Conservation (phyloP, 352 stramenopile species). For the Phytophthora chlamydospora region DNA sequence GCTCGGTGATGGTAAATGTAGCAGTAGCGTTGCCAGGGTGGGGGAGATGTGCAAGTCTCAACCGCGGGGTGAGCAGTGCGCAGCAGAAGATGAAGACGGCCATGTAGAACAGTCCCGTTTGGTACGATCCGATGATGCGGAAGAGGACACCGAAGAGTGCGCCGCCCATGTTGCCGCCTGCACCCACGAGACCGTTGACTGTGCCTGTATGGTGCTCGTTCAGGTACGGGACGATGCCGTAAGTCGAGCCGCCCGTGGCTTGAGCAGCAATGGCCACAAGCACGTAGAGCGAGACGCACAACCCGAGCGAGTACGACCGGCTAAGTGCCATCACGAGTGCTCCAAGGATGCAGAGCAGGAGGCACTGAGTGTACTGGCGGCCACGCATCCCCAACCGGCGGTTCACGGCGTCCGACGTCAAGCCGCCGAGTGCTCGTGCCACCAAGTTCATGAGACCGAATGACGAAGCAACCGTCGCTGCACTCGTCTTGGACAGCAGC, state of each 20-base stretch:
- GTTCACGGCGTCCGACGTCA: conserved; percentile 88
- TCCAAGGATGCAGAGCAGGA: conserved; percentile 78
- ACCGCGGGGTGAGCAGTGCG: conserved; percentile 48
- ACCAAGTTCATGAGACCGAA: conserved; percentile 97
- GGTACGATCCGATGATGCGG: conserved; percentile 43
- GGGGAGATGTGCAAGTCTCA: conserved; percentile 44
- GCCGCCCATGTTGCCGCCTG: conserved; percentile 71
- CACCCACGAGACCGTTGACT: conserved; percentile 69
- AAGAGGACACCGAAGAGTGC: conserved; percentile 79
- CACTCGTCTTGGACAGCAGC: conserved; percentile 58
- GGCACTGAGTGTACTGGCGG: conserved; percentile 87
- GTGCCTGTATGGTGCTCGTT: conserved; percentile 71
- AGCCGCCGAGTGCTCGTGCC: conserved; percentile 87
- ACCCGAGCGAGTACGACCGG: conserved; percentile 64
- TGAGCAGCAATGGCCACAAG: conserved; percentile 94
- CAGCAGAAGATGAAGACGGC: conserved; percentile 61
- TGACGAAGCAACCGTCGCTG: conserved; percentile 89
- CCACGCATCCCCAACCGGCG: conserved; percentile 86
- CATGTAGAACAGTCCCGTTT: conserved; percentile 54
- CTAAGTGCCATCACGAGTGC: conserved; percentile 90
- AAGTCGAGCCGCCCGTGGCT: conserved; percentile 69
- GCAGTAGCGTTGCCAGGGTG: conserved; percentile 4
- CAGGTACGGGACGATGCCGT: conserved; percentile 78
- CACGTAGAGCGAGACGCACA: conserved; percentile 88
- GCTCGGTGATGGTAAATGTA: conserved; percentile 5